These are phyloP conservation scores for Gnaphalium uliginosum DNA, from an alignment of 129 eudicot genomes.

Conservation along the genomic window DNA sequence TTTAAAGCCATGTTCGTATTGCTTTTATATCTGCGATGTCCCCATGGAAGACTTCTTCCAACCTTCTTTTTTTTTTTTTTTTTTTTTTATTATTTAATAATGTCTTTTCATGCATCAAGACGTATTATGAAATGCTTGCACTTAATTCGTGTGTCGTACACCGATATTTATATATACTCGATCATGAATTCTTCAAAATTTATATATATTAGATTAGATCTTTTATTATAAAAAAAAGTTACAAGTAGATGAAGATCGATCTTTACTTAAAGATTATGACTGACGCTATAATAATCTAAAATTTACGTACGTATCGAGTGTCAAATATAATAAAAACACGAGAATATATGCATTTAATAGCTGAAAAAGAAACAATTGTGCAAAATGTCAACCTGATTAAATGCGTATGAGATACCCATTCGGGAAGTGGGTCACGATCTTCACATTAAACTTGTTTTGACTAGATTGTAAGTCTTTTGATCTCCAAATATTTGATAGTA, in stretches of 20 bases:
- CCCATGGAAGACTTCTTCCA: conserved; percentile 23
- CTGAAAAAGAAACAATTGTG: background rate
- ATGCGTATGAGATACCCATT: conserved; percentile 21
- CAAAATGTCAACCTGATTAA: conserved; percentile 21
- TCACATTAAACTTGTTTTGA: background rate
- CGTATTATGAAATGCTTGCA: too few species aligned
- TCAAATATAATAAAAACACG: background rate
- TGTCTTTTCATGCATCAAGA: background rate
- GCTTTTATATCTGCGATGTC: conserved; percentile 25
- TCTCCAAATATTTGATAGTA: background rate
- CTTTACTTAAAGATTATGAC: too few species aligned
- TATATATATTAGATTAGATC: too few species aligned
- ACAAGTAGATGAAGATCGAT: too few species aligned
- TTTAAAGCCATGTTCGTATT: conserved; percentile 13
- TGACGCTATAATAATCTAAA: too few species aligned
- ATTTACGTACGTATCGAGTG: too few species aligned
- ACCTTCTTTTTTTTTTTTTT: conserved; percentile 13
- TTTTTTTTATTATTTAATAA: too few species aligned
- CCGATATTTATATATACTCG: background rate
- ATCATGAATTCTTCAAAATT: background rate
- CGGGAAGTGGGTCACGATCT: background rate
- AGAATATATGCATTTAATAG: background rate
- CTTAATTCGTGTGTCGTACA: background rate
- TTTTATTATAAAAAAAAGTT: too few species aligned
- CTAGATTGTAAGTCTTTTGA: background rate